These are phyloP conservation scores for Cokeromyces recurvatus DNA, from an alignment of 371 early-diverging fungal species.

Conservation along the genomic window DNA sequence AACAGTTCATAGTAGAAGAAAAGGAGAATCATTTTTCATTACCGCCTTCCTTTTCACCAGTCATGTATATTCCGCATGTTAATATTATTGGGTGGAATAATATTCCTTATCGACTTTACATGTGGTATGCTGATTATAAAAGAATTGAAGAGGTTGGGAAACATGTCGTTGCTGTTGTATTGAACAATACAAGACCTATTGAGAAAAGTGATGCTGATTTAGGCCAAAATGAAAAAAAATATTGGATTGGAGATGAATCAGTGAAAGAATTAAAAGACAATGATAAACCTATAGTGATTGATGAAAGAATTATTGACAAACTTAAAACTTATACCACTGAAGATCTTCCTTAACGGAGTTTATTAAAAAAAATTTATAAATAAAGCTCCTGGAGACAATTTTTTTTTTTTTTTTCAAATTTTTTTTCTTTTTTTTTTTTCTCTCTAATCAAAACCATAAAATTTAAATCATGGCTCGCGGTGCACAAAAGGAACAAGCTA, in stretches of 20 bases:
- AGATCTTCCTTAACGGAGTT: conserved; percentile 8
- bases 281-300: conserved; percentile 35
- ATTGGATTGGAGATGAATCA: conserved; percentile 44
- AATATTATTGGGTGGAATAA: conserved; percentile 67
- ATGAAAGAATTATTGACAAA: conserved; percentile 27
- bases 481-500: conserved; percentile 55
- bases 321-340: conserved; percentile 38
- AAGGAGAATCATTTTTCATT: conserved; percentile 41
- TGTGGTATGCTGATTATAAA: conserved; percentile 56
- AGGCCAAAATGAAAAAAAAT: conserved; percentile 51
- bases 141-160: conserved; percentile 55
- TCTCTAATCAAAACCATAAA: conserved; percentile 2
- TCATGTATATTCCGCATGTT: conserved; percentile 64
- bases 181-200: conserved; percentile 52
- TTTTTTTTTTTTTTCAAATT: no score
- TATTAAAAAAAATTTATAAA: no score
- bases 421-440: conserved; percentile 6
- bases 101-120: conserved; percentile 56
- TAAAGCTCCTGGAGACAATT: no score
- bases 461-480: conserved; percentile 62
- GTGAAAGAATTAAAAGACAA: conserved; percentile 27
- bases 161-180: conserved; percentile 50
- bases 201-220: conserved; percentile 46
- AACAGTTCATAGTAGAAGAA: conserved; percentile 1
- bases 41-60: conserved; percentile 47